Conservation (phyloP, 2,329 filamentous ascomycete species). For the Aspergillus cejpii region DNA sequence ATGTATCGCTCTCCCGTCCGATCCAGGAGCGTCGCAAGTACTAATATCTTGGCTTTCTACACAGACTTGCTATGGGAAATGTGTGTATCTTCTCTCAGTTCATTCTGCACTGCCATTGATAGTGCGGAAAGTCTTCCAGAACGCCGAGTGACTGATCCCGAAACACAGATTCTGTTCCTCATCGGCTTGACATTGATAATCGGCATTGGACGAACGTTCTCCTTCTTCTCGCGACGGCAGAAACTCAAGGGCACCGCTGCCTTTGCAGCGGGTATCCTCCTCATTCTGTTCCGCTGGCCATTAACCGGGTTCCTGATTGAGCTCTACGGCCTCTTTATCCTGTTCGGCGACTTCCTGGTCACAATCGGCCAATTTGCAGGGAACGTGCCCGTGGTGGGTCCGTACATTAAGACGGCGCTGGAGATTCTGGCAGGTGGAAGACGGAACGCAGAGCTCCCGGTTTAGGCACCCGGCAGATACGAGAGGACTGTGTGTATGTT, state of each 20-base stretch:
- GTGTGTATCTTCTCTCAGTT: constrained; percentile 45
- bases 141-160: constrained; percentile 6
- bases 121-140: constrained; percentile 3
- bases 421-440: constrained; percentile 64
- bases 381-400: constrained; percentile 76
- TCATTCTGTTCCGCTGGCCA: constrained; percentile 88
- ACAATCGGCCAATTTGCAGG: constrained; percentile 85
- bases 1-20: constrained; percentile 34
- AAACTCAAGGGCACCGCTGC: constrained; percentile 88
- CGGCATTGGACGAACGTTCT: constrained; percentile 78
- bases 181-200: constrained; percentile 95
- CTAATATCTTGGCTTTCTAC: constrained; percentile 3
- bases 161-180: constrained; percentile 83
- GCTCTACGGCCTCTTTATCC: constrained; percentile 81
- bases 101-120: constrained; percentile 9
- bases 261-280: constrained; percentile 71
- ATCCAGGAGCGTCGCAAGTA: not conserved
- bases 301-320: constrained; percentile 86
- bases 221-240: constrained; percentile 90
- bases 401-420: constrained; percentile 69
- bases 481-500: not conserved
- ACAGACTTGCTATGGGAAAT: constrained; percentile 94
- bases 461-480: constrained; percentile 15
- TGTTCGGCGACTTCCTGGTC: constrained; percentile 94
- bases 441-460: constrained; percentile 63